Evolutionary conservation across 176 grass and related monocot genomes (phyloP).

Genomic region (Lolium perenne): DNA sequence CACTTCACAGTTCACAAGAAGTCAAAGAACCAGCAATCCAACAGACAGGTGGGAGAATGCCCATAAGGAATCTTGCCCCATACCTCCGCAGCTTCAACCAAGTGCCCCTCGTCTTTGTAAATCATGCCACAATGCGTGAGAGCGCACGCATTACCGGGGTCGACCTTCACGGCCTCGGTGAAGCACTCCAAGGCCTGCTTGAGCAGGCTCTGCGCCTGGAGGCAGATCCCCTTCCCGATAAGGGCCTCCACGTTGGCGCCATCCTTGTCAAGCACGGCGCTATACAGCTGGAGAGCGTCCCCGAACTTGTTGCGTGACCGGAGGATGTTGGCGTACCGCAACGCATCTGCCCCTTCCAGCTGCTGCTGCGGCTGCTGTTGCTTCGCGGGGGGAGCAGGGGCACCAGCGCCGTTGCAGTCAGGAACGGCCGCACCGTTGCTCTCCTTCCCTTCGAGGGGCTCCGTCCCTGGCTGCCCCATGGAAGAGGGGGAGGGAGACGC

Average conservation of each 20-base stretch:
- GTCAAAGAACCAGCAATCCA: constrained; percentile 5
- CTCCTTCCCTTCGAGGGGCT: constrained; percentile 40
- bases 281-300: constrained; percentile 81
- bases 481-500: constrained; percentile 17
- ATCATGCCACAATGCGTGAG: constrained; percentile 95
- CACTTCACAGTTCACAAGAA: not conserved
- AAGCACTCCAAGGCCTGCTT: constrained; percentile 77
- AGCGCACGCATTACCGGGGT: constrained; percentile 80
- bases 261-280: constrained; percentile 62
- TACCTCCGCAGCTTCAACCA: constrained; percentile 96
- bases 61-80: constrained; percentile 14
- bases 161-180: constrained; percentile 63
- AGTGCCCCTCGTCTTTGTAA: constrained; percentile 95
- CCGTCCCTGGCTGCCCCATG: constrained; percentile 49
- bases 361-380: constrained; percentile 45
- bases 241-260: constrained; percentile 79
- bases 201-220: constrained; percentile 73
- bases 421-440: constrained; percentile 31
- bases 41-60: constrained; percentile 32
- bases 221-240: constrained; percentile 92
- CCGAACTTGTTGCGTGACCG: constrained; percentile 83
- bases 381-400: constrained; percentile 29
- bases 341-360: constrained; percentile 51
- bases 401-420: constrained; percentile 19
- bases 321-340: constrained; percentile 88